A percentile compares a stretch with the other conserved stretches of the same genome.
Conservation (phyloP, 208 protist genomes). For the Acanthamoeba sp. region DNA sequence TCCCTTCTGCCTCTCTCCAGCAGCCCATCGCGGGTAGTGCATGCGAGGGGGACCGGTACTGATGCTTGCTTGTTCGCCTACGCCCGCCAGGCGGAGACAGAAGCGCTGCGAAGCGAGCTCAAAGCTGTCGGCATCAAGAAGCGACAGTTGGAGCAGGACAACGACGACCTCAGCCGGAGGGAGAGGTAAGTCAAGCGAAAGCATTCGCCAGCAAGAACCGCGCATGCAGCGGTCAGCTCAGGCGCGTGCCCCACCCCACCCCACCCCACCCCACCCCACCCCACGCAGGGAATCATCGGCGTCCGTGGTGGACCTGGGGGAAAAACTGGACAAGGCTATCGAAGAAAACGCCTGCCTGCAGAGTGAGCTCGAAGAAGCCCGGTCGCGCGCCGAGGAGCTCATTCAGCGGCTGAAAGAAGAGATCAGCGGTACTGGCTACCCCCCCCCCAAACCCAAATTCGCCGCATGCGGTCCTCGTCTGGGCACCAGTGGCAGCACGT, state of each 20-base stretch:
- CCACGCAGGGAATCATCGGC: slow-evolving; percentile 62
- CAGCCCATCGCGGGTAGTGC: too few relatives aligned
- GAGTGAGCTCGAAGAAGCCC: slow-evolving; percentile 79
- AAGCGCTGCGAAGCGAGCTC: slow-evolving; percentile 58
- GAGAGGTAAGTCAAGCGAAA: slow-evolving; percentile 76
- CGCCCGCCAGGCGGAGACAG: slow-evolving; percentile 53
- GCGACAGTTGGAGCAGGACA: slow-evolving; percentile 80
- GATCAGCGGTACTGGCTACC: slow-evolving; percentile 71
- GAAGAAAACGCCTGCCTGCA: slow-evolving; percentile 84
- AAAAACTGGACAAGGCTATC: slow-evolving; percentile 79
- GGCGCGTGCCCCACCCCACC: too few relatives aligned
- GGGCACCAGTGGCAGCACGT: too few relatives aligned
- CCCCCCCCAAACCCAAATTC: neutral
- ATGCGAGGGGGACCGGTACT: too few relatives aligned
- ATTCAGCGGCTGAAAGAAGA: slow-evolving; percentile 82
- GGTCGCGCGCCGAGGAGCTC: slow-evolving; percentile 73
- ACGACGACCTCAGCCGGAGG: slow-evolving; percentile 78
- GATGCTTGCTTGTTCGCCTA: slow-evolving; percentile 67
- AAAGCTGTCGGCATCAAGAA: neutral
- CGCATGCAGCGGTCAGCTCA: too few relatives aligned
- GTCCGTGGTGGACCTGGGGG: slow-evolving; percentile 75
- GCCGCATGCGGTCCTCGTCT: neutral
- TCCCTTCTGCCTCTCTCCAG: neutral
- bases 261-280: too few relatives aligned
- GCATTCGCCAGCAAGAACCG: too few relatives aligned